Evolutionary conservation across 2,329 filamentous ascomycete genomes (phyloP), one percentile per base, ranked within the genome.

Genomic region (Colletotrichum limetticola): DNA sequence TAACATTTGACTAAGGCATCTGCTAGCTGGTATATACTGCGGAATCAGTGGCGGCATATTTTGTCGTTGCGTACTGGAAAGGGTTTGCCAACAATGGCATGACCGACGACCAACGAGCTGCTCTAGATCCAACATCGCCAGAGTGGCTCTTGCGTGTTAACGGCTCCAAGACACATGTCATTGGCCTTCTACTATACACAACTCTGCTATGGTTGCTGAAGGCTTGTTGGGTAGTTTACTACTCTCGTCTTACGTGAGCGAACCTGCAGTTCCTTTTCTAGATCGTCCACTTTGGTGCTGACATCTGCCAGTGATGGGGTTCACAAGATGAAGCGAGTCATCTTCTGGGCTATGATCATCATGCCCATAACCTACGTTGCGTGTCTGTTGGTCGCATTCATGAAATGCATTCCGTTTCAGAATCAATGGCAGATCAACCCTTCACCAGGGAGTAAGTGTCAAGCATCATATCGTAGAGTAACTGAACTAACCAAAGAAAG

Each of bases 171-270:
- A 85, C 86, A 0, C 87, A 89, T 56, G 78, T 90, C 6, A 77
- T 86, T 1, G 88, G 88, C 3, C 88, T 87, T 84, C 81, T 83
- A 3, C 77, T 86, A 24, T 90, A 90, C 62, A 84, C 85, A 0
- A 80, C 85, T 0, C 76, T 88, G 1, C 72, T 90, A 1, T 90
- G 88, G 88, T 72, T 85, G 5, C 76, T 90, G 74, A 90, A 90
- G 77, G 78, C 80, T 1, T 88, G 86, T 74, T 85, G 88, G 82
- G 82, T 85, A 5, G 80, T 87, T 55, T 89, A 88, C 76, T 90
- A 89, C 76, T 82, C 83, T 9, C 82, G 88, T 66, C 79, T 90
- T 30, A 88, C 86, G 79, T 87, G 76, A 28, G 80, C 69, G 19
- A 19, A 74, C 4, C 69, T 62, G 0, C 74, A 22, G 2, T 61